phyloP scores from a whole-genome alignment of 768 basidiomycete species.

The Infundibulicybe gibba region DNA sequence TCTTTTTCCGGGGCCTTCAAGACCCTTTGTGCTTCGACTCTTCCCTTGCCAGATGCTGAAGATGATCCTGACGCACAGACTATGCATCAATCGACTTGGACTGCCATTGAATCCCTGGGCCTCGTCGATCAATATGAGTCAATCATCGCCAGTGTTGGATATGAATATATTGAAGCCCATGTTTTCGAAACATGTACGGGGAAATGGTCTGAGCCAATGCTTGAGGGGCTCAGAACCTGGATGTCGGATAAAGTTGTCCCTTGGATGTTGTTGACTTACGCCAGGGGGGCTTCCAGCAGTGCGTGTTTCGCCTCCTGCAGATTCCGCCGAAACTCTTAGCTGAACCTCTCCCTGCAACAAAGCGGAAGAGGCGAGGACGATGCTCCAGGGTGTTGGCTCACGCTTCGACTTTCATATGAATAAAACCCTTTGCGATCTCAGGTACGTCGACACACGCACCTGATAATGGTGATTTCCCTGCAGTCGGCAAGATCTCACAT shows the following conservation, averaged over 20 bases:
- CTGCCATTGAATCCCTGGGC: constrained; percentile 64
- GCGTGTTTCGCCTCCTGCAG: constrained; percentile 14
- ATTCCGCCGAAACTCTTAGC: constrained; percentile 1
- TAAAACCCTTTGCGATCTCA: constrained; percentile 83
- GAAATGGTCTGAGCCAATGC: constrained; percentile 65
- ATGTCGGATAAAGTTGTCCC: constrained; percentile 77
- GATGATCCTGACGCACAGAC: constrained; percentile 13
- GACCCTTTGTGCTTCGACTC: constrained; percentile 56
- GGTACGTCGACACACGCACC: constrained; percentile 40
- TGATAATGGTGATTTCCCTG: neutral
- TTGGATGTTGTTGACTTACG: constrained; percentile 85
- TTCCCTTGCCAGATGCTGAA: constrained; percentile 32
- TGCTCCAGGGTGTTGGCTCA: constrained; percentile 76
- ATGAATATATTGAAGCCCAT: constrained; percentile 78
- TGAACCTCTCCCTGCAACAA: constrained; percentile 2
- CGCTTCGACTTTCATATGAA: constrained; percentile 92
- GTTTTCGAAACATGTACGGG: constrained; percentile 63
- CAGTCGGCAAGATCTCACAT: neutral
- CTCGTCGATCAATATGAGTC: constrained; percentile 81
- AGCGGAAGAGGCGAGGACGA: constrained; percentile 69
- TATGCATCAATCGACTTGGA: constrained; percentile 39
- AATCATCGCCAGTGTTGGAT: constrained; percentile 79
- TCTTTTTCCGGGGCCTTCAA: constrained; percentile 69
- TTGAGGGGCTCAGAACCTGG: constrained; percentile 65
- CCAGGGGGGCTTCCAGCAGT: constrained; percentile 59